phyloP scores from a whole-genome alignment of 306 rosid genomes.

The Glycine tomentella region DNA sequence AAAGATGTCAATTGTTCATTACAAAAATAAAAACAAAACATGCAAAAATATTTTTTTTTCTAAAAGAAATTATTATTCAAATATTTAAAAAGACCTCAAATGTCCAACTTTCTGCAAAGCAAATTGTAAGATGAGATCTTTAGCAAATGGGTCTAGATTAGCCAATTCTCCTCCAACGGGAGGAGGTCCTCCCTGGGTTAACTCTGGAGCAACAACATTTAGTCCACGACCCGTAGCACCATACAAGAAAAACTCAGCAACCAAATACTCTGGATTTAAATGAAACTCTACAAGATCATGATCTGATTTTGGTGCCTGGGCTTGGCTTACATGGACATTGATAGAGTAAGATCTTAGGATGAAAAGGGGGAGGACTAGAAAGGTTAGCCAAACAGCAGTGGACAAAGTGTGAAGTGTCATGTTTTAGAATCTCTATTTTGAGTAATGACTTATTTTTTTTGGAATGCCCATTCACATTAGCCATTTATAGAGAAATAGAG shows the following conservation, averaged over 20 bases:
- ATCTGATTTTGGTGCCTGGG: constrained; percentile 32
- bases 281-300: constrained; percentile 66
- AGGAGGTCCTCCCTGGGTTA: constrained; percentile 65
- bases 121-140: constrained; percentile 57
- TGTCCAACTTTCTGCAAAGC: constrained; percentile 61
- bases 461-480: no score
- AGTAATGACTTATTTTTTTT: no score
- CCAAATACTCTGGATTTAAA: constrained; percentile 61
- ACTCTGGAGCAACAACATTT: constrained; percentile 56
- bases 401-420: not conserved
- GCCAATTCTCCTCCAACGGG: constrained; percentile 65
- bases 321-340: no score
- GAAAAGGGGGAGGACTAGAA: not conserved
- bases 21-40: no score
- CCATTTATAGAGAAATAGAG: no score
- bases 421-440: no score
- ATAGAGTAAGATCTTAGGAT: no score
- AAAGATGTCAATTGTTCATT: no score
- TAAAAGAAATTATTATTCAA: no score
- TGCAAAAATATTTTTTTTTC: no score
- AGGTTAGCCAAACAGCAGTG: not conserved
- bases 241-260: constrained; percentile 71
- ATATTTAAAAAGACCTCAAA: not conserved
- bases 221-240: constrained; percentile 66
- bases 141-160: constrained; percentile 41